These are phyloP conservation scores for Lactarius tabidus DNA, from an alignment of 768 basidiomycete species.

Conservation along the genomic window DNA sequence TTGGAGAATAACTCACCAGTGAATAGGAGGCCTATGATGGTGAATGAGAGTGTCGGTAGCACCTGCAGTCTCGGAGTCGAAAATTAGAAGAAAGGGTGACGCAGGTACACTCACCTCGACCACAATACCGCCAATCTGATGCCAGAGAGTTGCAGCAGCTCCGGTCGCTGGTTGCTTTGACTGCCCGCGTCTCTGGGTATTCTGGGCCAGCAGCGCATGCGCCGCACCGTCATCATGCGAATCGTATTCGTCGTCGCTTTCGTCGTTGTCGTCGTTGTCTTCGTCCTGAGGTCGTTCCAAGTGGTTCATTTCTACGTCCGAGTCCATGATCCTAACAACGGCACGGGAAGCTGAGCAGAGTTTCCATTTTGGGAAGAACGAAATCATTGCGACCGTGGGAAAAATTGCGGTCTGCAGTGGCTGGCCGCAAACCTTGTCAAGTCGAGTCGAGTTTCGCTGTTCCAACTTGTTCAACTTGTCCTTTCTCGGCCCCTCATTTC, in stretches of 20 bases:
- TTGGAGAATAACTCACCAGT: conserved; percentile 88
- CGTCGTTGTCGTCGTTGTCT: conserved; percentile 20
- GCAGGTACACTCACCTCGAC: conserved; percentile 52
- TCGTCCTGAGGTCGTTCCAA: conserved; percentile 30
- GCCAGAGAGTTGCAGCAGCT: conserved; percentile 38
- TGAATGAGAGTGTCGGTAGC: conserved; percentile 81
- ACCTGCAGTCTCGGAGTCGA: conserved; percentile 45
- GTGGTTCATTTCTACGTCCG: conserved; percentile 35
- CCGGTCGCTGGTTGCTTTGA: conserved; percentile 26
- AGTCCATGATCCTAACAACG: too few species aligned
- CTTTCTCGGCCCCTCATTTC: not conserved
- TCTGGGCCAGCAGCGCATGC: conserved; percentile 43
- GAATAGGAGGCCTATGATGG: conserved; percentile 78
- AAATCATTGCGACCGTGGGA: conserved; percentile 23
- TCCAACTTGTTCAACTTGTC: conserved; percentile 2
- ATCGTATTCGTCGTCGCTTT: conserved; percentile 25
- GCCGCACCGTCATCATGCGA: conserved; percentile 39
- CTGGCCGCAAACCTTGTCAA: conserved; percentile 26
- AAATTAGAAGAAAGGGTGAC: not conserved
- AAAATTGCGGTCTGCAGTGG: conserved; percentile 18
- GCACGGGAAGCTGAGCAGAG: not conserved
- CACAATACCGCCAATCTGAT: conserved; percentile 57
- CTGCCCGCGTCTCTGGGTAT: conserved; percentile 30
- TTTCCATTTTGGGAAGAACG: conserved; percentile 8
- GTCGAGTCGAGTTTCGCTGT: conserved; percentile 11